Evolutionary conservation across 108 stramenopile genomes (phyloP), one percentile per base, ranked within the genome.

Genomic region (Schizochytrium sp.): DNA sequence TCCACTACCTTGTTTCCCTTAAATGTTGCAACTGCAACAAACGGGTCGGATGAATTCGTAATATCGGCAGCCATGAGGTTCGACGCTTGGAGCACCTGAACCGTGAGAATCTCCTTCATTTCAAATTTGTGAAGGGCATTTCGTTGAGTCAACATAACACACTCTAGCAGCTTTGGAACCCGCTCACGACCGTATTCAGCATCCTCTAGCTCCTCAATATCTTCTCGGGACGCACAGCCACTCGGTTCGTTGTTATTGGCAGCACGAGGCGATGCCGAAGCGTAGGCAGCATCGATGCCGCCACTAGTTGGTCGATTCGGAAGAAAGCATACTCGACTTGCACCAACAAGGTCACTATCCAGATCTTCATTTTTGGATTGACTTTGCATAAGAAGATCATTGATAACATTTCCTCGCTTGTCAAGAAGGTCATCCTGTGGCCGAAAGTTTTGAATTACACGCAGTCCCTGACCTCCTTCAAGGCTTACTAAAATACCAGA

Each of bases 61-160:
- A 53, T 53, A 28, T 83, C 73, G 28, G 73, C 5, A 53, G 73
- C 8, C 53, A 49, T 49, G 4, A 83, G 53, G n/a, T 55, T 55
- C 53, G 46, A 49, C 0, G 73, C 73, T 2, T 55, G 73, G 28
- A 83, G 46, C 50, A 83, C 73, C 46, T 83, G 73, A 46, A 83
- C 73, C 0, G 73, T 83, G 50, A 83, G 73, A 40, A 83, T 55
- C 46, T 83, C 73, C n/a, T 55, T 49, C 50, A 53, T 83, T 53
- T 83, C 73, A 53, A 53, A 83, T 53, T 4, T 8, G 73, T 55
- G 5, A 46, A 83, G n/a, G 10, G 73, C 73, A 55, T 83, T 83
- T 5, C 73, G 73, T 28, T 83, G 73, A 28, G 73, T 53, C 28
- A 83, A 40, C 73, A 83, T 83, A 28, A 83, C 2, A 40, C 73